These are phyloP conservation scores for Pleurozium schreberi DNA, from an alignment of 225 moss, liverwort and hornwort species.

Conservation along the genomic window DNA sequence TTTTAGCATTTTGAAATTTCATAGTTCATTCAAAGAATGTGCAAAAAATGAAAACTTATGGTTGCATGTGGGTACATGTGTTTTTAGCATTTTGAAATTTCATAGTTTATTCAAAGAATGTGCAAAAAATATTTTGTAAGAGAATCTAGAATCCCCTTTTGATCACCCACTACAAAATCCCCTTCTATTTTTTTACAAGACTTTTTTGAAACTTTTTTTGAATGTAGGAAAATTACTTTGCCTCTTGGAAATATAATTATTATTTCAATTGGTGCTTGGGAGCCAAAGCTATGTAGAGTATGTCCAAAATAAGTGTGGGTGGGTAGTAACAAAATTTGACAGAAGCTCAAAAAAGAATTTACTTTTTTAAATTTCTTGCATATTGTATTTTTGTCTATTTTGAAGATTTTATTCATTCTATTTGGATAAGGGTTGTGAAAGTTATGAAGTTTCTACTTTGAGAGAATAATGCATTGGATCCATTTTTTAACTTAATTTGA, in stretches of 20 bases:
- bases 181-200: no score
- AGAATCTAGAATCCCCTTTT: not conserved
- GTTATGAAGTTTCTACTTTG: not conserved
- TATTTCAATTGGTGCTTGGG: not conserved
- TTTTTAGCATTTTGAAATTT: not conserved
- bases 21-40: not conserved
- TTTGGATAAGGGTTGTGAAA: not conserved
- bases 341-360: no score
- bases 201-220: accelerated
- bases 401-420: not conserved
- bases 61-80: not conserved
- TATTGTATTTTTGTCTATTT: not conserved
- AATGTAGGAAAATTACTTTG: not conserved
- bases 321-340: no score
- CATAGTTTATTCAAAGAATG: not conserved
- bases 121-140: not conserved
- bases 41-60: not conserved
- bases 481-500: not conserved
- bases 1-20: not conserved
- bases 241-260: not conserved
- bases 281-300: not conserved
- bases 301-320: accelerated
- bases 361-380: no score
- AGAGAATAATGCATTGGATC: not conserved
- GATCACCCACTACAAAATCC: no score